Conservation (phyloP, 495 filamentous ascomycete species). For the Daldinia childiae region DNA sequence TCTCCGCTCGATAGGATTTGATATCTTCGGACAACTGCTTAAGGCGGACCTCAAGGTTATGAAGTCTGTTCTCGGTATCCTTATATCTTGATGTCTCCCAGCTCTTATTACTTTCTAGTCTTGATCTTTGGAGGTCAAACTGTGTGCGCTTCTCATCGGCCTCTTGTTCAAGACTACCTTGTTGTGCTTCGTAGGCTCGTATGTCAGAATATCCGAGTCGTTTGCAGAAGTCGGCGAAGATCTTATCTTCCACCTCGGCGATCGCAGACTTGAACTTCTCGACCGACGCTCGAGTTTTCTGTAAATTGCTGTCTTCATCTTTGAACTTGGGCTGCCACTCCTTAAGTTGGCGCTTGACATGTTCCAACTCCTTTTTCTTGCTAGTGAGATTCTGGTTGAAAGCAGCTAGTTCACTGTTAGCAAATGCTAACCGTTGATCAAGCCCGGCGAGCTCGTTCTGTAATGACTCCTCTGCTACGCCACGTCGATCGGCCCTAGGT, state of each 20-base stretch:
- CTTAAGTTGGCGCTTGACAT: constrained; percentile 72
- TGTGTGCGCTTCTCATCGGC: constrained; percentile 84
- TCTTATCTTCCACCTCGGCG: constrained; percentile 83
- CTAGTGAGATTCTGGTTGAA: constrained; percentile 85
- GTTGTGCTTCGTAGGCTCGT: constrained; percentile 90
- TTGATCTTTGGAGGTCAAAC: constrained; percentile 84
- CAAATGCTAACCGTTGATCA: constrained; percentile 77
- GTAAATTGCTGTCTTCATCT: constrained; percentile 72
- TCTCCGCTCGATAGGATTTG: constrained; percentile 74
- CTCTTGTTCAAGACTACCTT: constrained; percentile 90
- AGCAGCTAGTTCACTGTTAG: constrained; percentile 78
- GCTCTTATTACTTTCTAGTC: constrained; percentile 77
- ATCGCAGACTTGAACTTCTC: constrained; percentile 78
- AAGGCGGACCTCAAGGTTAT: constrained; percentile 70
- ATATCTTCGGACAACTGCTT: constrained; percentile 71
- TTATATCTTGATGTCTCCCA: constrained; percentile 79
- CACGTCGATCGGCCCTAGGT: constrained; percentile 76
- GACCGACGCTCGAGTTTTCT: constrained; percentile 71
- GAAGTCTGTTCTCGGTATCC: constrained; percentile 74
- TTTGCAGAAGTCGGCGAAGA: constrained; percentile 88
- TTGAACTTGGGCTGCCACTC: constrained; percentile 81
- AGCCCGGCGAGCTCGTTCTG: constrained; percentile 82
- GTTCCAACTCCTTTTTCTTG: constrained; percentile 84
- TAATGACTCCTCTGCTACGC: constrained; percentile 79
- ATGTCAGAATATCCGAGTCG: constrained; percentile 88